Evolutionary conservation across 2,329 filamentous ascomycete species (phyloP), one percentile per base, ranked within the genome.

Genomic region (Chaetomiaceae sp.): DNA sequence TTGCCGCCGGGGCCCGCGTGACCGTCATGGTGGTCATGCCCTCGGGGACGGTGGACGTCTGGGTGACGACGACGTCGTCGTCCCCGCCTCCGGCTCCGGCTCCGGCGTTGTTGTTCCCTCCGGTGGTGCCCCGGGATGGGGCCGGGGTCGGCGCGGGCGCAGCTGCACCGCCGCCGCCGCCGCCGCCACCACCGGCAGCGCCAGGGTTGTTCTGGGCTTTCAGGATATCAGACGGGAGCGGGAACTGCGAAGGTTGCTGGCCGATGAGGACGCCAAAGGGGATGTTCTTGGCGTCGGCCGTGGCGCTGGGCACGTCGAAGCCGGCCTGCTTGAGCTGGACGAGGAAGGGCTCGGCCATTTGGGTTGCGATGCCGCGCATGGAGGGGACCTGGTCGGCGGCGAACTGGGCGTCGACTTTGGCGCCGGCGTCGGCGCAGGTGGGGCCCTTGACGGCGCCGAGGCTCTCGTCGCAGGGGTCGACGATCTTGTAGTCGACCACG

Each of bases 291-390:
- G 61, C 33, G 43, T 58, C 50, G 27, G 55, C 58, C 21, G 54
- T 55, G 47, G 50, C 54, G 25, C 18, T 29, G 46, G 53, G 46
- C 51, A 53, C 56, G 50, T 56, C 46, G 51, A 55, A 43, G 40
- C 64, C 44, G 55, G 63, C 58, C 55, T 63, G 33, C 4, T 66
- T 58, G 20, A 77, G 67, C 30, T 67, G 59, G 50, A 80, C 74
- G 47, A 74, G 66, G 59, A 73, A 80, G 61, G 71, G 70, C 56
- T 67, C 71, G 30, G 58, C 55, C 64, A 79, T 73, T 67, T 80
- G 76, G 4, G 62, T 62, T 54, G 71, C 62, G 56, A 79, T 72
- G 40, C 73, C 77, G 23, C 69, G 71, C 50, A 63, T 65, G 63
- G 72, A 73, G 49, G 74, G 66, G 61, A 75, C 67, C 53, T 72